A percentile compares a stretch with the other conserved stretches of the same genome.
Evolutionary conservation across 2,329 filamentous ascomycete genomes (phyloP).

Genomic region (Aspergillus sp.): DNA sequence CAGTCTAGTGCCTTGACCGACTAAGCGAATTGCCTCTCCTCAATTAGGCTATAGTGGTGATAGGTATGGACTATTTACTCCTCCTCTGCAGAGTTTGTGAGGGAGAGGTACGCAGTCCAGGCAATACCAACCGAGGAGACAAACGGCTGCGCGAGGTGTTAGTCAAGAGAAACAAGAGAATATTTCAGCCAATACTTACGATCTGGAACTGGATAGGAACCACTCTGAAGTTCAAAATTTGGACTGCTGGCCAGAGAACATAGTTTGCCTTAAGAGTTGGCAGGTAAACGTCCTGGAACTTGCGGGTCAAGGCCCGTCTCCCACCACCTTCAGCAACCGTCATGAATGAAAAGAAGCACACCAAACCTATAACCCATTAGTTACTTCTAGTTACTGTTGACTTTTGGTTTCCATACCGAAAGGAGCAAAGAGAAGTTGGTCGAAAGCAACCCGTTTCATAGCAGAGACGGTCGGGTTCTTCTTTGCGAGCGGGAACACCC

Average conservation of each 20-base stretch:
- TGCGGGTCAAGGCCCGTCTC: conserved; percentile 72
- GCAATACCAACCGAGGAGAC: conserved; percentile 94
- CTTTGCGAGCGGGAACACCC: conserved; percentile 81
- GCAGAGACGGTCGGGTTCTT: conserved; percentile 71
- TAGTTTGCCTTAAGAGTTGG: conserved; percentile 96
- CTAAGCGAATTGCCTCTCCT: neutral
- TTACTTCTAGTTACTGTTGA: neutral
- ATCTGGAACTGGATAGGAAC: conserved; percentile 97
- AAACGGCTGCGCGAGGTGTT: conserved; percentile 66
- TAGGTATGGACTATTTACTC: conserved; percentile 31
- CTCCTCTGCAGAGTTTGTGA: conserved; percentile 84
- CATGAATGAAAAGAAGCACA: conserved; percentile 92
- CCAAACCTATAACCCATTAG: conserved; percentile 58
- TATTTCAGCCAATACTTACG: conserved; percentile 58
- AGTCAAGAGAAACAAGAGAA: neutral
- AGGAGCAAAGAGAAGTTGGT: conserved; percentile 91
- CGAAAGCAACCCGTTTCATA: conserved; percentile 85
- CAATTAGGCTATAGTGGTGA: neutral
- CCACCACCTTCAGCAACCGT: conserved; percentile 92
- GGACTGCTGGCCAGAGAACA: conserved; percentile 90
- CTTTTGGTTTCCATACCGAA: conserved; percentile 56
- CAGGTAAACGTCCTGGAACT: conserved; percentile 90
- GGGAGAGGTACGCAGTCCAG: conserved; percentile 94
- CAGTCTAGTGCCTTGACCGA: neutral
- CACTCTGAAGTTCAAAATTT: conserved; percentile 93